Conservation (phyloP, 352 stramenopile species). For the Globisporangium spiculum region DNA sequence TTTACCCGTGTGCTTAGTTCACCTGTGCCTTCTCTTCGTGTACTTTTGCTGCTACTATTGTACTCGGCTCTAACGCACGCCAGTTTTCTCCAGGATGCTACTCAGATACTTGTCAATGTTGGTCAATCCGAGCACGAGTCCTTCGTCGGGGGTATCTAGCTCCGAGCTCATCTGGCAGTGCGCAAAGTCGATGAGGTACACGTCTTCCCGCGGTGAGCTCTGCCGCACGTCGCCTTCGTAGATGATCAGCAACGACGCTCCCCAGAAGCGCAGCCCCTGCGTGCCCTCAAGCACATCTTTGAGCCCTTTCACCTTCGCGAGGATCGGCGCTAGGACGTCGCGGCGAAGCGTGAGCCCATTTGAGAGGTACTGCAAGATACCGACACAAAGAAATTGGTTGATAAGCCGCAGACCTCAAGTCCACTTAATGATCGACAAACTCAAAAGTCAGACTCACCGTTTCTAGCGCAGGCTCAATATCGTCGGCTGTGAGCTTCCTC, state of each 20-base stretch:
- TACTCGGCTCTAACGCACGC: background rate
- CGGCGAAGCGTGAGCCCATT: conserved; percentile 39
- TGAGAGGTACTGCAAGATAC: conserved; percentile 51
- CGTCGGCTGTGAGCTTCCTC: conserved; percentile 41
- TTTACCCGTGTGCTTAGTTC: background rate
- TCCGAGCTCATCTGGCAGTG: conserved; percentile 66
- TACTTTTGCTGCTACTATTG: background rate
- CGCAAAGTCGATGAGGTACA: conserved; percentile 78
- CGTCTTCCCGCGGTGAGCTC: conserved; percentile 28
- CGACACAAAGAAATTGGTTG: background rate
- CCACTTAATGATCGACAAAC: background rate
- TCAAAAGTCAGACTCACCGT: conserved; percentile 35
- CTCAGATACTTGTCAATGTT: conserved; percentile 56
- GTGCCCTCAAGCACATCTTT: conserved; percentile 41
- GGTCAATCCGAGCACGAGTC: conserved; percentile 57
- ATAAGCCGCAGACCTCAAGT: background rate
- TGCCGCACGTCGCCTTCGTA: conserved; percentile 62
- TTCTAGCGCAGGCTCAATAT: conserved; percentile 61
- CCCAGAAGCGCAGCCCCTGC: conserved; percentile 69
- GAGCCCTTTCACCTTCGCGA: conserved; percentile 42
- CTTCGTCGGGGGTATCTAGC: conserved; percentile 53
- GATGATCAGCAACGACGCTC: conserved; percentile 66
- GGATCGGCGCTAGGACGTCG: conserved; percentile 41
- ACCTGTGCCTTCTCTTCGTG: background rate
- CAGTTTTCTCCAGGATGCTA: conserved; percentile 26